These are phyloP conservation scores for Cucurbitaria berberidis DNA, from an alignment of 2,329 filamentous ascomycete genomes.

Conservation along the genomic window DNA sequence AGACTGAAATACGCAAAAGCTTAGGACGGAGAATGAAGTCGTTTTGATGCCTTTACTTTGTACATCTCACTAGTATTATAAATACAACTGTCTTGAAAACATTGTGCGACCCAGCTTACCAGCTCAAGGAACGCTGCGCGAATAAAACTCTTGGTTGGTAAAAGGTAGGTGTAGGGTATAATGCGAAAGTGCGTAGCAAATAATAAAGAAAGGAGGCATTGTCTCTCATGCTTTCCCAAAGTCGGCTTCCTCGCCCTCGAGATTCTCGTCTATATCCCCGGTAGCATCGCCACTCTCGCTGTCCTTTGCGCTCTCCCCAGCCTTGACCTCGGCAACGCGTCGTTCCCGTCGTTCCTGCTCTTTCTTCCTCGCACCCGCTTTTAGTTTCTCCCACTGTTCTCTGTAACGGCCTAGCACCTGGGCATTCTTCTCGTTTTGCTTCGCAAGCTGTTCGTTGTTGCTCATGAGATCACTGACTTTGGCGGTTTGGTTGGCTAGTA, in stretches of 20 bases:
- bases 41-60: no score
- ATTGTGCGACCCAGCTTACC: no score
- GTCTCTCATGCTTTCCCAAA: conserved; percentile 41
- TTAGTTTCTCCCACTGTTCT: conserved; percentile 72
- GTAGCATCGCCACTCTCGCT: conserved; percentile 18
- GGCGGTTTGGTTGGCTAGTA: conserved; percentile 31
- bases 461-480: conserved; percentile 58
- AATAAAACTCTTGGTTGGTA: no score
- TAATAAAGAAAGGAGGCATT: no score
- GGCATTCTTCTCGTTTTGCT: conserved; percentile 66
- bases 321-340: conserved; percentile 16
- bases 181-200: no score
- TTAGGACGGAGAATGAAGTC: no score
- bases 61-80: no score
- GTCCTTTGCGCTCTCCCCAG: conserved; percentile 22
- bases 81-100: no score
- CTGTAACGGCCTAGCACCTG: conserved; percentile 63
- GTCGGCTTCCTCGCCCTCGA: conserved; percentile 22
- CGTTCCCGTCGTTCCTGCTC: conserved; percentile 38
- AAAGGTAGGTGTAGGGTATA: no score
- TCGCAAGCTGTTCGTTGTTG: conserved; percentile 67
- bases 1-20: no score
- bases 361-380: conserved; percentile 62
- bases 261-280: conserved; percentile 15
- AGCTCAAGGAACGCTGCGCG: no score